Conservation (phyloP, 2,329 filamentous ascomycete genomes). For the Leptographium lundbergii region DNA sequence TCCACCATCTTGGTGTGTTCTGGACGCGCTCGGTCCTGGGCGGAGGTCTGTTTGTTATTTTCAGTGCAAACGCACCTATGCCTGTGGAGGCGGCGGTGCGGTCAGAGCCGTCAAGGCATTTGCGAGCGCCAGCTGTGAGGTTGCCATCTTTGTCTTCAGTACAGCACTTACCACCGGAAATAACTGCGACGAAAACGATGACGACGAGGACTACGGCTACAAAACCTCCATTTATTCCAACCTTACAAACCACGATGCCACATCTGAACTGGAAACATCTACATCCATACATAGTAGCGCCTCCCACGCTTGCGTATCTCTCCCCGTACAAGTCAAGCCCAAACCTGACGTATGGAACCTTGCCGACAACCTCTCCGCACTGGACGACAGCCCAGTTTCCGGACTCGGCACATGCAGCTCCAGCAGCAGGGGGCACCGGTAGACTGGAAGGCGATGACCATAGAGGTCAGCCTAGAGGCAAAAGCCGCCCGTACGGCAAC, state of each 20-base stretch:
- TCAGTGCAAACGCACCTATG: slow-evolving; percentile 8
- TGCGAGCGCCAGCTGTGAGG: not conserved
- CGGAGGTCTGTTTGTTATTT: slow-evolving; percentile 5
- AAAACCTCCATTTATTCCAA: not conserved
- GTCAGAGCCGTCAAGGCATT: not conserved
- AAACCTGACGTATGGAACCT: not conserved
- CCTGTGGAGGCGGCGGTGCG: not conserved
- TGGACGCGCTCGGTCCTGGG: slow-evolving; percentile 11
- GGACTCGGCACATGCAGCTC: not conserved
- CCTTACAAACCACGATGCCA: not conserved
- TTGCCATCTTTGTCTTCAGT: too few species aligned
- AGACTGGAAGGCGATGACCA: not conserved
- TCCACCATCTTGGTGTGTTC: slow-evolving; percentile 2
- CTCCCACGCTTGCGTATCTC: slow-evolving; percentile 2
- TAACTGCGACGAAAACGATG: too few species aligned
- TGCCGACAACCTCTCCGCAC: not conserved
- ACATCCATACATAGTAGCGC: not conserved
- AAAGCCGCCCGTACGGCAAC: slow-evolving; percentile 34
- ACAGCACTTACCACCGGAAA: too few species aligned
- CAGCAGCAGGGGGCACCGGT: not conserved
- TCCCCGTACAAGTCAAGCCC: not conserved
- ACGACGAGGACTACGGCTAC: not conserved
- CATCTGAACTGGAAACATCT: not conserved
- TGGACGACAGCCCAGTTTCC: not conserved
- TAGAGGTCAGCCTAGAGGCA: not conserved